Percentiles rank a stretch among this genome's conserved stretches.
Conservation (phyloP, 345 rosid genomes). For the Eutrema japonicum region DNA sequence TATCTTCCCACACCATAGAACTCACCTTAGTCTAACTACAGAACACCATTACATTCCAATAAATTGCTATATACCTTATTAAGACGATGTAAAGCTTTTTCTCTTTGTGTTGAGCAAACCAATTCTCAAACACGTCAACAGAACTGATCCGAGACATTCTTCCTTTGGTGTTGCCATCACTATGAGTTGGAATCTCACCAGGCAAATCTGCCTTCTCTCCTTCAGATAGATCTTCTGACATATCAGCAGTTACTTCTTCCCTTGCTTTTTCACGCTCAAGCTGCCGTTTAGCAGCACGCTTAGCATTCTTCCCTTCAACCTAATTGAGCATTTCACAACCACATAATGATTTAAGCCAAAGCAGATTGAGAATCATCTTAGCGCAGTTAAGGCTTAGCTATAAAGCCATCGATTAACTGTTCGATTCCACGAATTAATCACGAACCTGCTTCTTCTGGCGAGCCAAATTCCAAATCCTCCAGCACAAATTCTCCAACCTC, state of each 20-base stretch:
- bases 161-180: slow-evolving; percentile 50
- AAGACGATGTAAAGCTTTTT: slow-evolving; percentile 78
- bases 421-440: not conserved
- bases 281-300: slow-evolving; percentile 57
- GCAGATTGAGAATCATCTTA: not conserved
- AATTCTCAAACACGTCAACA: slow-evolving; percentile 69
- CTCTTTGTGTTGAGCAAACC: slow-evolving; percentile 71
- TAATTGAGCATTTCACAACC: slow-evolving; percentile 22
- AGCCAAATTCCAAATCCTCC: slow-evolving; percentile 95
- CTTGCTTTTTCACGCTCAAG: slow-evolving; percentile 74
- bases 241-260: slow-evolving; percentile 73
- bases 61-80: slow-evolving; percentile 55
- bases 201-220: slow-evolving; percentile 70
- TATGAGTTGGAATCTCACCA: slow-evolving; percentile 55
- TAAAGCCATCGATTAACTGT: not conserved
- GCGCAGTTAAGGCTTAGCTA: not conserved
- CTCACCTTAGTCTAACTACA: slow-evolving; percentile 11
- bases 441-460: slow-evolving; percentile 81
- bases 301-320: slow-evolving; percentile 79
- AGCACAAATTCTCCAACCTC: slow-evolving; percentile 83
- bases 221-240: slow-evolving; percentile 79
- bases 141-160: slow-evolving; percentile 69
- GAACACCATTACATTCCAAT: slow-evolving; percentile 1
- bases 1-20: not conserved
- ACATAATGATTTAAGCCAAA: not conserved